phyloP scores from a whole-genome alignment of 2,329 filamentous ascomycete species.

The Aspergillus persii region DNA sequence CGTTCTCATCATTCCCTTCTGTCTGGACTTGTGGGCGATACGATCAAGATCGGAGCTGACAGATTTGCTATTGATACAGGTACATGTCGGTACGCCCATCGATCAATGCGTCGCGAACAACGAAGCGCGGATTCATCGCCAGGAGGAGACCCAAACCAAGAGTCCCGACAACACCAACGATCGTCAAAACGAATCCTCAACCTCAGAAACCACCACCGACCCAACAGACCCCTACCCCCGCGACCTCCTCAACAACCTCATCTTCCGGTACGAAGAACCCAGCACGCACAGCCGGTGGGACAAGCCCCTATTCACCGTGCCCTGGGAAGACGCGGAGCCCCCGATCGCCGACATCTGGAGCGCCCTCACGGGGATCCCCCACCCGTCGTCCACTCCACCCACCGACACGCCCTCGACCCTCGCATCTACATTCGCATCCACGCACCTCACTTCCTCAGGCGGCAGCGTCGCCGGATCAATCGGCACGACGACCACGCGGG shows the following conservation, averaged over 20 bases:
- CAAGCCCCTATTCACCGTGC: conserved; percentile 62
- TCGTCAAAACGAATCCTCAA: not conserved
- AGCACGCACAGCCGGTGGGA: conserved; percentile 66
- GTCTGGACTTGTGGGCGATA: not conserved
- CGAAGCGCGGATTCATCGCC: conserved; percentile 32
- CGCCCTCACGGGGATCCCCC: conserved; percentile 45
- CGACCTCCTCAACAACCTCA: conserved; percentile 61
- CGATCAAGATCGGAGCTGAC: not conserved
- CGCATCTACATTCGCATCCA: conserved; percentile 18
- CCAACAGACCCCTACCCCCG: conserved; percentile 48
- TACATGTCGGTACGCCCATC: conserved; percentile 57
- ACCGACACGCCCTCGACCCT: conserved; percentile 14
- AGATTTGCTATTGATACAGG: conserved; percentile 32
- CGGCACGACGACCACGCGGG: conserved; percentile 21
- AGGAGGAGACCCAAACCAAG: conserved; percentile 1
- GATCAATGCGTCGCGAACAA: conserved; percentile 58
- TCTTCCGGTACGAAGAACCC: conserved; percentile 67
- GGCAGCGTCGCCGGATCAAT: conserved; percentile 29
- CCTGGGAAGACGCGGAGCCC: conserved; percentile 54
- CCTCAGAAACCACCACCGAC: conserved; percentile 11
- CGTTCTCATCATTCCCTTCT: conserved; percentile 20
- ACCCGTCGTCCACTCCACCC: conserved; percentile 23
- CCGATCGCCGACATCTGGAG: conserved; percentile 62
- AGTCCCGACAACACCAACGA: not conserved
- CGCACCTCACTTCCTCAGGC: conserved; percentile 19